Percentiles rank a stretch among this genome's conserved stretches.
These are phyloP conservation scores for Kwoniella shivajii DNA, from an alignment of 1,284 basidiomycete species.

Conservation along the genomic window DNA sequence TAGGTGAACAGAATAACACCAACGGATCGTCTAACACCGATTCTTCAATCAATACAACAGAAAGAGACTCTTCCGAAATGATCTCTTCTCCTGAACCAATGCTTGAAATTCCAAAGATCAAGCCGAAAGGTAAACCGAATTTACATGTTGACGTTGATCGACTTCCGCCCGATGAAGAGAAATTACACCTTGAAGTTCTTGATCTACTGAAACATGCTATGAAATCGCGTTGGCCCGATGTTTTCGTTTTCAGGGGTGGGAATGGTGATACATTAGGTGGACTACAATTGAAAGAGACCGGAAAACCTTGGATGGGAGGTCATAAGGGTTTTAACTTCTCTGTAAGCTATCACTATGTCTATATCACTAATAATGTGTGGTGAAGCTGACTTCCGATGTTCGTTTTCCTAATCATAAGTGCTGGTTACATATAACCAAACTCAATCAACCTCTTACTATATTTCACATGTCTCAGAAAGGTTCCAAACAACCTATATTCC, in stretches of 20 bases:
- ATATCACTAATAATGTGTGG: too few species aligned
- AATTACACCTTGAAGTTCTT: slow-evolving; percentile 45
- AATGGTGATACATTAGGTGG: slow-evolving; percentile 34
- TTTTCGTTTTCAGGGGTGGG: slow-evolving; percentile 43
- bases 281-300: slow-evolving; percentile 40
- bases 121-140: slow-evolving; percentile 12
- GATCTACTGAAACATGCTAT: slow-evolving; percentile 45
- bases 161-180: slow-evolving; percentile 22
- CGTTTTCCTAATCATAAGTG: slow-evolving; percentile 23
- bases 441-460: slow-evolving; percentile 47
- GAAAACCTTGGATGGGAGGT: slow-evolving; percentile 40
- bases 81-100: slow-evolving; percentile 2
- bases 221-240: slow-evolving; percentile 42
- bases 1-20: neutral
- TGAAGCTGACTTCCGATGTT: neutral
- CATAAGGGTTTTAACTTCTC: slow-evolving; percentile 51
- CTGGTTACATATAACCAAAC: slow-evolving; percentile 49
- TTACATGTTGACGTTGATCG: slow-evolving; percentile 19
- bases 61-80: neutral
- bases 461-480: slow-evolving; percentile 42
- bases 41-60: neutral
- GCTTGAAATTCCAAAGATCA: neutral
- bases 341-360: slow-evolving; percentile 27
- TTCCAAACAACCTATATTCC: slow-evolving; percentile 37
- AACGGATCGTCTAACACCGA: neutral